Conservation (phyloP, 257 asterid genomes). For the Solanum pennellii region DNA sequence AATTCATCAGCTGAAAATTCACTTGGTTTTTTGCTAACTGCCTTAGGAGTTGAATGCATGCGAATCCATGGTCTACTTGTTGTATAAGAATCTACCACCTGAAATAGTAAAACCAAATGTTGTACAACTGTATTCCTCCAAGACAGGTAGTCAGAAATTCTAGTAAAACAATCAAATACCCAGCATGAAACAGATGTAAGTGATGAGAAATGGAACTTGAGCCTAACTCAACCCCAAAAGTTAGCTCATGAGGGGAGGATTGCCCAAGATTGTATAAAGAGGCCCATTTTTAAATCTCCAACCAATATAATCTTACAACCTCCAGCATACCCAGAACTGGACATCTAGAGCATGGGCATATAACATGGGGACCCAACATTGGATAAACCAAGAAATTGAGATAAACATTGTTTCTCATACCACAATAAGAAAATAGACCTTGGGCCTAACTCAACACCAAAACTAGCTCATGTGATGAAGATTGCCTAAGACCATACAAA, state of each 20-base stretch:
- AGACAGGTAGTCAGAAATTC: neutral
- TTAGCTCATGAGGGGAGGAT: neutral
- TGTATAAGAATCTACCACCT: slow-evolving; percentile 42
- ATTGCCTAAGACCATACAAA: neutral
- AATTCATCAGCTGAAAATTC: slow-evolving; percentile 34
- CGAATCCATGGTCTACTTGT: slow-evolving; percentile 66
- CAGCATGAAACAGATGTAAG: neutral
- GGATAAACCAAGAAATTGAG: neutral
- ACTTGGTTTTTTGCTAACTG: slow-evolving; percentile 27
- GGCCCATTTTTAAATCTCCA: neutral
- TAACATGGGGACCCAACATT: neutral
- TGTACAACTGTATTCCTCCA: neutral
- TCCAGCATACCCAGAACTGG: neutral
- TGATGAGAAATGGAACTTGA: neutral
- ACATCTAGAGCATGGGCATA: neutral
- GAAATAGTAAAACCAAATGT: slow-evolving; percentile 4
- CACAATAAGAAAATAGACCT: neutral
- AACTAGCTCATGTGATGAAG: neutral
- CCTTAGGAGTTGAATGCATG: slow-evolving; percentile 17
- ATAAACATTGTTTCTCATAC: neutral
- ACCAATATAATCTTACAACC: neutral
- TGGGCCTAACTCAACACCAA: neutral
- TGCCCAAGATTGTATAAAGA: neutral
- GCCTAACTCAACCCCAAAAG: neutral
- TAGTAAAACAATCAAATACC: neutral